These are phyloP conservation scores for Pascua guehoae DNA, from an alignment of 1,284 basidiomycete species.

Conservation along the genomic window DNA sequence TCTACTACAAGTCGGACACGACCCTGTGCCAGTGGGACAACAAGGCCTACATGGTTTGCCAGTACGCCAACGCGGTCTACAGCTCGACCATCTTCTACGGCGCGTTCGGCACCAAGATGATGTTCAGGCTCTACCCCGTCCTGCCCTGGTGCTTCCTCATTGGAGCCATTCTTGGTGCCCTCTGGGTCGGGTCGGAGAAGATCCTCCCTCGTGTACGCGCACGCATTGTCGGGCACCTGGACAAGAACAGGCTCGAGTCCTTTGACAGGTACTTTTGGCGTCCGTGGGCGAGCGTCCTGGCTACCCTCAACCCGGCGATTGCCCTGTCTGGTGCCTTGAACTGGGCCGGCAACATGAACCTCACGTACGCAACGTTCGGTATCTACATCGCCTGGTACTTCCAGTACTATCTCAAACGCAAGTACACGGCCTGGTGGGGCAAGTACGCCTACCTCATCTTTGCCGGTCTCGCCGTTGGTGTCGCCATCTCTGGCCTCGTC, in stretches of 20 bases:
- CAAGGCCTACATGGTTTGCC: constrained; percentile 9
- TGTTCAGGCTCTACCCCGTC: constrained; percentile 16
- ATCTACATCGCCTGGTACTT: constrained; percentile 10
- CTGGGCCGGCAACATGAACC: constrained; percentile 13
- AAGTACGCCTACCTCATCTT: constrained; percentile 24
- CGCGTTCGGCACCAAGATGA: constrained; percentile 6
- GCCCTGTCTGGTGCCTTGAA: constrained; percentile 5
- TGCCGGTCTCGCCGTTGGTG: constrained; percentile 10
- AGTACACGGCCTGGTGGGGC: constrained; percentile 18
- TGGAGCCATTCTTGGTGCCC: constrained; percentile 8
- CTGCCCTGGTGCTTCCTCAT: constrained; percentile 19
- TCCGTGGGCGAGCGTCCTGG: not conserved
- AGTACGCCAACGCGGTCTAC: constrained; percentile 1
- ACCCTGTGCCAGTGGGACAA: constrained; percentile 1
- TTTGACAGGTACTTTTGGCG: too few species aligned
- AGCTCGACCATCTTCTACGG: constrained; percentile 12
- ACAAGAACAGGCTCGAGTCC: too few species aligned
- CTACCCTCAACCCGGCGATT: constrained; percentile 12
- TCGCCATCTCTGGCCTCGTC: constrained; percentile 18
- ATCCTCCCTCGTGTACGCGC: too few species aligned
- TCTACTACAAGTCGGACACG: constrained; percentile 4
- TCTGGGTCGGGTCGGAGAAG: not conserved
- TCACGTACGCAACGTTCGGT: constrained; percentile 8
- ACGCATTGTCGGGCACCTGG: too few species aligned
- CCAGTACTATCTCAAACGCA: constrained; percentile 20